Percentiles rank a stretch among this genome's conserved stretches.
These are phyloP conservation scores for Spiraea crenata DNA, from an alignment of 331 rosid species.

Conservation along the genomic window DNA sequence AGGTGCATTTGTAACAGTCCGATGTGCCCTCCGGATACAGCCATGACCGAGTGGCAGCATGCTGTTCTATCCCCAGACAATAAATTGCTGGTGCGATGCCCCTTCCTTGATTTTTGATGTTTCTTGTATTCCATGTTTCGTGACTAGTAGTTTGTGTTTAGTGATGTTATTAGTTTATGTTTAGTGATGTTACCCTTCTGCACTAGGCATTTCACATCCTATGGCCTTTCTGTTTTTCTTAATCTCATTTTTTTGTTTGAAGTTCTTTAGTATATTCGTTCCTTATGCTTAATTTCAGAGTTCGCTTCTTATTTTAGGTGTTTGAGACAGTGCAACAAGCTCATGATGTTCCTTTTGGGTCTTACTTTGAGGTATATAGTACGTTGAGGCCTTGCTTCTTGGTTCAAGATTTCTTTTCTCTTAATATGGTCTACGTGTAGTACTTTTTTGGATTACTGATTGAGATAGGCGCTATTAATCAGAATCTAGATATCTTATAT, in stretches of 20 bases:
- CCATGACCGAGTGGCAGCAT: conserved; percentile 98
- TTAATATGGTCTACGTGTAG: background rate
- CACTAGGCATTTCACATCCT: background rate
- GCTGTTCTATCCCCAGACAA: conserved; percentile 70
- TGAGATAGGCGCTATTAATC: background rate
- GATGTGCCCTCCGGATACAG: conserved; percentile 99
- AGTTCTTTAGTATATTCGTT: background rate
- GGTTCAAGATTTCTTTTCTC: background rate
- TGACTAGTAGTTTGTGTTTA: no score
- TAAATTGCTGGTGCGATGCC: conserved; percentile 57
- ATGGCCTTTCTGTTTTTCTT: background rate
- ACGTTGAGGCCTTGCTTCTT: conserved; percentile 13
- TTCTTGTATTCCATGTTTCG: background rate
- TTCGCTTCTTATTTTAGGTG: conserved; percentile 49
- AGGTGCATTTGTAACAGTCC: conserved; percentile 90
- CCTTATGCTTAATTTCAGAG: conserved; percentile 4
- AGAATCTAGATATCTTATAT: background rate
- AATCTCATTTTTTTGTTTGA: background rate
- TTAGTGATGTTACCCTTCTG: background rate
- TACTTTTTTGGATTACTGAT: background rate
- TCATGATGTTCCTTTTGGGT: conserved; percentile 96
- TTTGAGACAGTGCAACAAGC: conserved; percentile 97
- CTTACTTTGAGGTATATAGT: conserved; percentile 78
- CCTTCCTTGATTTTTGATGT: background rate
- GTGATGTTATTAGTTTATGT: background rate